Conservation (phyloP, 2,329 filamentous ascomycete species). For the Endocalyx cinctus region DNA sequence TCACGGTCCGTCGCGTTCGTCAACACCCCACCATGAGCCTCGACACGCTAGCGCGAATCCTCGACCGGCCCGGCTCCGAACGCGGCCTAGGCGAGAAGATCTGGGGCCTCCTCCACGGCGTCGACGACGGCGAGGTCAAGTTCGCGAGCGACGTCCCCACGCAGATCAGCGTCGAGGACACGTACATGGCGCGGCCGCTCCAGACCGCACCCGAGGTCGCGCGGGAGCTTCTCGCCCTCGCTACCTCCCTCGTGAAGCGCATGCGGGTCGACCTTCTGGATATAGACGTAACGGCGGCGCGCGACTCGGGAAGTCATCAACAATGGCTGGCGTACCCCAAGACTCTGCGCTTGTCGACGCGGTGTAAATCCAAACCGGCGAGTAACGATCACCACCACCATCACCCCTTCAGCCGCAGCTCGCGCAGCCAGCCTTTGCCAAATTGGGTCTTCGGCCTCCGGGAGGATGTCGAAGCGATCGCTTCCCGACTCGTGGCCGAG, state of each 20-base stretch:
- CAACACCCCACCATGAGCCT: slow-evolving; percentile 58
- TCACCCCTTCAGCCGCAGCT: slow-evolving; percentile 58
- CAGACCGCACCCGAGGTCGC: slow-evolving; percentile 59
- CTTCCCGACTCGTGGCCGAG: slow-evolving; percentile 66
- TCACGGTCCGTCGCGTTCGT: slow-evolving; percentile 65
- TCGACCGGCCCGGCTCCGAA: slow-evolving; percentile 65
- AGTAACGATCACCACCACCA: slow-evolving; percentile 38
- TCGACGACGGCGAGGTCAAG: slow-evolving; percentile 71
- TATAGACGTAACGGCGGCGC: slow-evolving; percentile 24
- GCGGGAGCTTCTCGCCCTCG: slow-evolving; percentile 64
- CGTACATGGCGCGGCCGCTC: slow-evolving; percentile 66
- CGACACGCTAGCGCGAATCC: slow-evolving; percentile 60
- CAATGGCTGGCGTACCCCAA: slow-evolving; percentile 76
- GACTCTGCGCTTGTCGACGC: slow-evolving; percentile 75
- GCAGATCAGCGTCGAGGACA: slow-evolving; percentile 94
- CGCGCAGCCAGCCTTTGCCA: slow-evolving; percentile 70
- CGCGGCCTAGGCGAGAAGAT: slow-evolving; percentile 67
- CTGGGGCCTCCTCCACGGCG: slow-evolving; percentile 77
- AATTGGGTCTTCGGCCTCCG: slow-evolving; percentile 65
- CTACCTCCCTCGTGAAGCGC: slow-evolving; percentile 66
- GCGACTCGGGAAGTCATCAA: slow-evolving; percentile 18
- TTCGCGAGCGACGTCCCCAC: slow-evolving; percentile 67
- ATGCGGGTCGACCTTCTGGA: slow-evolving; percentile 71
- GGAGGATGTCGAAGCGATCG: slow-evolving; percentile 54
- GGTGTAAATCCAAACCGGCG: slow-evolving; percentile 43